Conservation (phyloP, 1,284 basidiomycete genomes). For the Melanopsichium pennsylvanicum region DNA sequence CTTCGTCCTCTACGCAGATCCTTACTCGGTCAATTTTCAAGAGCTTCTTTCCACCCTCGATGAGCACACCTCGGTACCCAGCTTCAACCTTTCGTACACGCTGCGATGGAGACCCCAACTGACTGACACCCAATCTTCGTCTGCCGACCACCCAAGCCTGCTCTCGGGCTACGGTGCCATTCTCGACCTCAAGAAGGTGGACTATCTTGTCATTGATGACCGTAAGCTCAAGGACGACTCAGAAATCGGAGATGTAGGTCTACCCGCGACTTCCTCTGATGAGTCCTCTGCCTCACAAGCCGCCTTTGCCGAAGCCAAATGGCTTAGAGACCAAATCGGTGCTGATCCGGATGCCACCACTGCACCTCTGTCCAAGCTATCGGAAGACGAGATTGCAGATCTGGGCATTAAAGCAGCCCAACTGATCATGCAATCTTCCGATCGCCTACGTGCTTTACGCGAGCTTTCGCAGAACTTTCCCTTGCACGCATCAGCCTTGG, state of each 20-base stretch:
- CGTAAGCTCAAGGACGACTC: constrained; percentile 50
- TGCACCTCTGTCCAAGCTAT: constrained; percentile 13
- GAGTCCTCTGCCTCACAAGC: background rate
- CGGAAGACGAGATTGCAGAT: constrained; percentile 23
- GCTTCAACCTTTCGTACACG: no score
- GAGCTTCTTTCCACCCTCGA: constrained; percentile 47
- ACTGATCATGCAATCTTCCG: constrained; percentile 43
- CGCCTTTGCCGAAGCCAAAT: constrained; percentile 8
- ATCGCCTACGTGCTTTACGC: constrained; percentile 55
- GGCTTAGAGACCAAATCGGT: constrained; percentile 35
- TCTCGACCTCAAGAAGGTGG: constrained; percentile 93
- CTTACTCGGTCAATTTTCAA: constrained; percentile 48
- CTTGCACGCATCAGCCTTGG: constrained; percentile 43
- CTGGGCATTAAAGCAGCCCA: constrained; percentile 50
- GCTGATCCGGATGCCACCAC: background rate
- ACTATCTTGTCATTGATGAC: constrained; percentile 81
- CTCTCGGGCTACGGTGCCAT: constrained; percentile 89
- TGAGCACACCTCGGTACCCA: constrained; percentile 18
- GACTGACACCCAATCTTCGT: background rate
- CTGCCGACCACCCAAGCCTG: constrained; percentile 9
- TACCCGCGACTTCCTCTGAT: constrained; percentile 9
- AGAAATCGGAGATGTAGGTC: constrained; percentile 28
- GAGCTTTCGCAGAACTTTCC: constrained; percentile 62
- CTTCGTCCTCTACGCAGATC: constrained; percentile 58
- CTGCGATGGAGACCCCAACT: constrained; percentile 63